phyloP scores from a whole-genome alignment of 1,284 basidiomycete species.

The Mixia osmundae region DNA sequence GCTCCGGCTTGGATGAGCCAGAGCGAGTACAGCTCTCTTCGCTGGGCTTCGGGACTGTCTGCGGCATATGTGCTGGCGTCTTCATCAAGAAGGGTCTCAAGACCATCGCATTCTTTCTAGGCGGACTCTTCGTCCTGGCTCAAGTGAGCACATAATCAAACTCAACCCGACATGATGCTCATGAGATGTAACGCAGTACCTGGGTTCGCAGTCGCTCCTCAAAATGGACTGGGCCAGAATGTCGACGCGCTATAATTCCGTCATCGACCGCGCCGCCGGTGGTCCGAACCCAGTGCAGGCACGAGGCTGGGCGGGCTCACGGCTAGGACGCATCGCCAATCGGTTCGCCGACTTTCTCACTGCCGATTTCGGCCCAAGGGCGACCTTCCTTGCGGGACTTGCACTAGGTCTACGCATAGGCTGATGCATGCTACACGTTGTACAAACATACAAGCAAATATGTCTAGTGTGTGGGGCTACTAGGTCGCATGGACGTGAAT shows the following conservation, averaged over 20 bases:
- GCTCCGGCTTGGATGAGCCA: no score
- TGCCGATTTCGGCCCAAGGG: slow-evolving; percentile 20
- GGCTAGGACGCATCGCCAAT: slow-evolving; percentile 15
- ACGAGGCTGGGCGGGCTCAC: slow-evolving; percentile 9
- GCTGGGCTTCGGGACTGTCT: no score
- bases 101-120: slow-evolving; percentile 54
- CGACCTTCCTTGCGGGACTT: slow-evolving; percentile 20
- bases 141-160: no score
- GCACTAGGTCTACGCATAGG: slow-evolving; percentile 19
- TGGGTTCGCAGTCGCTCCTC: slow-evolving; percentile 7
- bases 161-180: no score
- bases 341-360: slow-evolving; percentile 18
- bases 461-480: no score
- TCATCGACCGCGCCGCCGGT: slow-evolving; percentile 17
- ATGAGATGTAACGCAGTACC: no score
- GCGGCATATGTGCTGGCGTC: slow-evolving; percentile 71
- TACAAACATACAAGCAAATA: no score
- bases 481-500: no score
- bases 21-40: no score
- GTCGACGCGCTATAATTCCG: slow-evolving; percentile 15
- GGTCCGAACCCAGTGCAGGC: slow-evolving; percentile 2
- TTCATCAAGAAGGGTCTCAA: slow-evolving; percentile 87
- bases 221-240: slow-evolving; percentile 19
- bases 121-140: slow-evolving; percentile 60
- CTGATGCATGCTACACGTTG: no score